Conservation (phyloP, 768 basidiomycete genomes). For the Podaxis carcinomalis region DNA sequence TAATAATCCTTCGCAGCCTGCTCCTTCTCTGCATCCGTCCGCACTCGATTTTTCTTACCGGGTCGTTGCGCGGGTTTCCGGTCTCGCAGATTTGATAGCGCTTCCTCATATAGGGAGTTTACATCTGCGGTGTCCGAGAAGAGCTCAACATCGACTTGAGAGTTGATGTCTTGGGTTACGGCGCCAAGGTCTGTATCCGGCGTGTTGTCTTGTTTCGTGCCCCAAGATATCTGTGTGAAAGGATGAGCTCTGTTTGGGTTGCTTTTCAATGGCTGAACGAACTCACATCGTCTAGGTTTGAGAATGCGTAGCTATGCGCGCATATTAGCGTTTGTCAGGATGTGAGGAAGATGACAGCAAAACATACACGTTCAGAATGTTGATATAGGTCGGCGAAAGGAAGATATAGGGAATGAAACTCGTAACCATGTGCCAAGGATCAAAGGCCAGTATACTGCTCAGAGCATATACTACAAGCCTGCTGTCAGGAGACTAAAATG, state of each 20-base stretch:
- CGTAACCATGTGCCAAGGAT: conserved; percentile 96
- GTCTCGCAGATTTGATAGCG: conserved; percentile 60
- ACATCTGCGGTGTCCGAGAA: conserved; percentile 77
- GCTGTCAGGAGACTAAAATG: not conserved
- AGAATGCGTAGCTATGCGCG: conserved; percentile 67
- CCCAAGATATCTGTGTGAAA: conserved; percentile 74
- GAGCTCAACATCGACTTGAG: conserved; percentile 86
- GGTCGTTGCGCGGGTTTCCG: conserved; percentile 27
- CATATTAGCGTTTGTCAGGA: not conserved
- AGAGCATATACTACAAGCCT: conserved; percentile 60
- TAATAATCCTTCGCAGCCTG: conserved; percentile 82
- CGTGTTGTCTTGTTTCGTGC: conserved; percentile 85
- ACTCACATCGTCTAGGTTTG: conserved; percentile 80
- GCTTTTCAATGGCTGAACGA: not conserved
- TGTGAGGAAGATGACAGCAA: not conserved
- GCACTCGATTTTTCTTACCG: conserved; percentile 21
- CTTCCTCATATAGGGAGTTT: conserved; percentile 81
- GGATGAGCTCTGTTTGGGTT: not conserved
- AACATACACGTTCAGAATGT: conserved; percentile 70
- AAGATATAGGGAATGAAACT: conserved; percentile 87
- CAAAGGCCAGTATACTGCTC: conserved; percentile 78
- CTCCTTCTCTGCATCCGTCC: conserved; percentile 59
- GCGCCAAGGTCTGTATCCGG: conserved; percentile 78
- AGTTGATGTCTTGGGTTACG: conserved; percentile 74
- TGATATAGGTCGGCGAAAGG: conserved; percentile 78